Evolutionary conservation across 116 monocot species (phyloP).

Genomic region (Dioscorea cayenensis): DNA sequence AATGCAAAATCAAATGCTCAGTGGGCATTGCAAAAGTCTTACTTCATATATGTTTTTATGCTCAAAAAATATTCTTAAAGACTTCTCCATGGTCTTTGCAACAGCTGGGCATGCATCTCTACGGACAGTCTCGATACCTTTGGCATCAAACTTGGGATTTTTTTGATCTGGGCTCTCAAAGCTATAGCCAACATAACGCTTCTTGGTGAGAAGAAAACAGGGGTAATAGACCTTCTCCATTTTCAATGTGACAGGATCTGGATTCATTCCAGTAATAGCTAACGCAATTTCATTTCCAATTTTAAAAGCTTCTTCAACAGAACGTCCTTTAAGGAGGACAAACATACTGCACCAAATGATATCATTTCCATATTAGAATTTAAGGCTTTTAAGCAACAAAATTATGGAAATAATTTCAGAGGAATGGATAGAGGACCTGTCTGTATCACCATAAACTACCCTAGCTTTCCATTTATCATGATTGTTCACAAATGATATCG

Average conservation of each 20-base stretch:
- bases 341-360: slow-evolving; percentile 65
- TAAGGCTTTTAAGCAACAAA: not conserved
- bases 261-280: slow-evolving; percentile 82
- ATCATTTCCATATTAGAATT: not conserved
- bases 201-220: slow-evolving; percentile 96
- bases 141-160: slow-evolving; percentile 83
- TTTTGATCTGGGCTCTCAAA: slow-evolving; percentile 71
- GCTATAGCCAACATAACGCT: slow-evolving; percentile 97
- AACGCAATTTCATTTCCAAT: slow-evolving; percentile 96
- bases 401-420: not conserved
- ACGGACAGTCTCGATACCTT: slow-evolving; percentile 94
- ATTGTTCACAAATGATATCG: slow-evolving; percentile 75
- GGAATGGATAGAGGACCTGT: slow-evolving; percentile 53
- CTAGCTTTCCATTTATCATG: slow-evolving; percentile 78
- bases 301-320: slow-evolving; percentile 65
- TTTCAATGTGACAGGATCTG: slow-evolving; percentile 78
- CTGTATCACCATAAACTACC: slow-evolving; percentile 98
- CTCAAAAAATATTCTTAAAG: slow-evolving; percentile 81
- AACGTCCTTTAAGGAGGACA: slow-evolving; percentile 84
- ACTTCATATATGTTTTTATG: slow-evolving; percentile 51
- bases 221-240: slow-evolving; percentile 91
- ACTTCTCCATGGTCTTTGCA: slow-evolving; percentile 79
- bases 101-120: slow-evolving; percentile 94
- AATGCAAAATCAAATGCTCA: not conserved
- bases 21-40: slow-evolving; percentile 12